Conservation (phyloP, 2,329 filamentous ascomycete species). For the Shiraia sp. region DNA sequence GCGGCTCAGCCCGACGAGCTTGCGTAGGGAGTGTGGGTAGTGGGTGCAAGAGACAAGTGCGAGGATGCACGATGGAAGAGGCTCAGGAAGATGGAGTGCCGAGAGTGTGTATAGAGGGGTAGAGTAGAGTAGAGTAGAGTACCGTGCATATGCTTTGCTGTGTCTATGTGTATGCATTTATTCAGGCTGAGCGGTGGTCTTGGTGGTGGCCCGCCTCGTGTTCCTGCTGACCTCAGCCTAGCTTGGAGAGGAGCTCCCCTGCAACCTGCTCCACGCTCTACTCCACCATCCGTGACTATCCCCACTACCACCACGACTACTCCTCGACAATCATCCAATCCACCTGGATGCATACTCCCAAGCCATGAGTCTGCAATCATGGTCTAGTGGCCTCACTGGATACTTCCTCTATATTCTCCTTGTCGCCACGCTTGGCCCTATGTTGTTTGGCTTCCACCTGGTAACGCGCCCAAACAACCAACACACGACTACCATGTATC, state of each 20-base stretch:
- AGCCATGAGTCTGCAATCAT: constrained; percentile 45
- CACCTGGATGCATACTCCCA: too few species aligned
- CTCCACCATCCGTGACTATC: background rate
- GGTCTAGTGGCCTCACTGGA: constrained; percentile 62
- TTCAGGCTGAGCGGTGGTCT: too few species aligned
- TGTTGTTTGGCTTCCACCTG: constrained; percentile 94
- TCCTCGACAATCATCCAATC: too few species aligned
- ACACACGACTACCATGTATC: background rate
- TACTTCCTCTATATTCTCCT: constrained; percentile 79
- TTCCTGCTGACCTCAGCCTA: too few species aligned
- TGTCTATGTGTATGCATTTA: too few species aligned
- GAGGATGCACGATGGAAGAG: too few species aligned
- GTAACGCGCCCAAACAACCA: constrained; percentile 53
- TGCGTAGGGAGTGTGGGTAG: too few species aligned
- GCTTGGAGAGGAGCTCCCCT: too few species aligned
- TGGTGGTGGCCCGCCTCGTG: too few species aligned
- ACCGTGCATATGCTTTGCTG: constrained; percentile 1
- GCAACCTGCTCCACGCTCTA: too few species aligned
- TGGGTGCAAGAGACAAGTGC: too few species aligned
- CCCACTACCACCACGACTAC: constrained; percentile 6
- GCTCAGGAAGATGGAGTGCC: background rate
- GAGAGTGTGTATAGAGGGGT: background rate
- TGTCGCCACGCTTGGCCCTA: constrained; percentile 79
- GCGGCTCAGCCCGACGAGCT: too few species aligned
- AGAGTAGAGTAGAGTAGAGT: background rate